These are phyloP conservation scores for Bacidia rubella DNA, from an alignment of 495 filamentous ascomycete genomes.

Conservation along the genomic window DNA sequence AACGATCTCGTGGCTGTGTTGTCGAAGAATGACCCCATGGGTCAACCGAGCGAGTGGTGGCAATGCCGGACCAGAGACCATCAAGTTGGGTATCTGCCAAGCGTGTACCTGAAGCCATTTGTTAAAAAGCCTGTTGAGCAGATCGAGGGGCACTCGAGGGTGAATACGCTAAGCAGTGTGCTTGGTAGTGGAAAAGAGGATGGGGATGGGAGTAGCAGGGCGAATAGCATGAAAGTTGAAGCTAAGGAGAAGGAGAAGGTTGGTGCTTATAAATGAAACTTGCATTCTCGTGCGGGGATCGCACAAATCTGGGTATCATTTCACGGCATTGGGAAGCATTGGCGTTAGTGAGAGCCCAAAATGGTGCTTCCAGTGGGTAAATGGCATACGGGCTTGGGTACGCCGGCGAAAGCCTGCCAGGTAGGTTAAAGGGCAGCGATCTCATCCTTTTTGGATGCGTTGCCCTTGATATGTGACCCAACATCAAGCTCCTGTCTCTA, in stretches of 20 bases:
- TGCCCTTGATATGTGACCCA: no score
- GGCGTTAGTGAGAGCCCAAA: no score
- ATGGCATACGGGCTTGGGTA: no score
- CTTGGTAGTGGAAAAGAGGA: conserved; percentile 24
- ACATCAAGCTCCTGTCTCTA: no score
- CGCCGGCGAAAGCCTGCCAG: no score
- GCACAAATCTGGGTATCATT: no score
- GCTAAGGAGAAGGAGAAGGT: conserved; percentile 39
- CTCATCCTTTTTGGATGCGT: no score
- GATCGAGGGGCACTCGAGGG: conserved; percentile 15
- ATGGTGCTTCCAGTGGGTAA: no score
- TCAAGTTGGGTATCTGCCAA: conserved; percentile 78
- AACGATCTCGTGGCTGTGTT: conserved; percentile 92
- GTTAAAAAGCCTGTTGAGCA: conserved; percentile 49
- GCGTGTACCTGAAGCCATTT: conserved; percentile 76
- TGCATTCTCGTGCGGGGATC: no score
- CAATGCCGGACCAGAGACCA: conserved; percentile 86
- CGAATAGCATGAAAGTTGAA: conserved; percentile 40
- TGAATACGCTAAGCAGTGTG: conserved; percentile 22
- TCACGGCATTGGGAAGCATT: no score
- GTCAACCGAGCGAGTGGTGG: conserved; percentile 94
- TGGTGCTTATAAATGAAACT: conserved; percentile 10
- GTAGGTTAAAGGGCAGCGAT: no score
- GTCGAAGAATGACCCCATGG: conserved; percentile 81
- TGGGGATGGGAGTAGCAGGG: conserved; percentile 24